phyloP scores from a whole-genome alignment of 768 basidiomycete genomes.

The Serendipita sp. region DNA sequence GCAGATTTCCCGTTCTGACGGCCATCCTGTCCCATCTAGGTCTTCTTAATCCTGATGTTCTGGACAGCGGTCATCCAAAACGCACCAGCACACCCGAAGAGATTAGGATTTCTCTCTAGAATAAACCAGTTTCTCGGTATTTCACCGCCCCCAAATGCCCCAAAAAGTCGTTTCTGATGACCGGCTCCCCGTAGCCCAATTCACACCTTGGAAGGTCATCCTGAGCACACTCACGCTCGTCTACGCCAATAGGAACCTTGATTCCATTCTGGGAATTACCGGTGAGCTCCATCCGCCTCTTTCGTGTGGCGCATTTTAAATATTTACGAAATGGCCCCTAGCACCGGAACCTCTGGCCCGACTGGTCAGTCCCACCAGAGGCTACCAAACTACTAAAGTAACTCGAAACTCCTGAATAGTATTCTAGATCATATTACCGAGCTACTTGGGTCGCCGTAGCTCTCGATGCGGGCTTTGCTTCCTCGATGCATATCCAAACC shows the following conservation, averaged over 20 bases:
- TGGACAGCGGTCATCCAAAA: conserved; percentile 71
- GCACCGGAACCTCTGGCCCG: conserved; percentile 88
- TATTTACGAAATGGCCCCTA: conserved; percentile 17
- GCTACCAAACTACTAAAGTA: background rate
- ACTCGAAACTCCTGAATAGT: conserved; percentile 28
- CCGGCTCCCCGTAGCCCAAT: conserved; percentile 35
- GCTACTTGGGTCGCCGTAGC: conserved; percentile 92
- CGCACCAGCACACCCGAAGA: conserved; percentile 35
- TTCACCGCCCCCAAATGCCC: background rate
- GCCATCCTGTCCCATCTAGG: conserved; percentile 27
- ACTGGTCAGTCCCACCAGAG: conserved; percentile 37
- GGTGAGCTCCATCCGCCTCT: conserved; percentile 31
- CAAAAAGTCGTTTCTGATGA: conserved; percentile 1
- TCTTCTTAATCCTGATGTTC: conserved; percentile 80
- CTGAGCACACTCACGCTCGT: conserved; percentile 69
- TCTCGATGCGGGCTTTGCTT: conserved; percentile 93
- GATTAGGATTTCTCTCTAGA: conserved; percentile 49
- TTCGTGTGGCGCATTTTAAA: conserved; percentile 12
- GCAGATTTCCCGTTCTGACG: background rate
- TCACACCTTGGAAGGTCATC: conserved; percentile 94
- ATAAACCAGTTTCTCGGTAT: conserved; percentile 44
- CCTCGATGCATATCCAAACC: conserved; percentile 81
- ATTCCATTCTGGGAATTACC: conserved; percentile 67
- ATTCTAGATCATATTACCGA: conserved; percentile 84
- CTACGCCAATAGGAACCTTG: conserved; percentile 71